Evolutionary conservation across 2,329 filamentous ascomycete genomes (phyloP).

Genomic region (Colletotrichum musicola): DNA sequence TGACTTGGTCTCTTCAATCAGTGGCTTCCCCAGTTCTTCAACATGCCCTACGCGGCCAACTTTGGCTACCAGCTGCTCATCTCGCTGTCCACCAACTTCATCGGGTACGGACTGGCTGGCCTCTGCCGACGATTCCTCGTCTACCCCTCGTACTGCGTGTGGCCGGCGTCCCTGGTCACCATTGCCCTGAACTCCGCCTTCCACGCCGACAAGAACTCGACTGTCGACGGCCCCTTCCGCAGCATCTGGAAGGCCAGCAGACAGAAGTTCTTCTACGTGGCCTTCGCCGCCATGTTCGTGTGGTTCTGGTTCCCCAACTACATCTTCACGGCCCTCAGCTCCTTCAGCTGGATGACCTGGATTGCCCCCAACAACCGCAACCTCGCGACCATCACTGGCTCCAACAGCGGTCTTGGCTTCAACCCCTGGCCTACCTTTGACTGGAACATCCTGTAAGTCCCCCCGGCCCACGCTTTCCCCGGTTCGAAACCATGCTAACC

Average conservation of each 20-base stretch:
- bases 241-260: slow-evolving; percentile 51
- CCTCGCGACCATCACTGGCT: slow-evolving; percentile 46
- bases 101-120: slow-evolving; percentile 62
- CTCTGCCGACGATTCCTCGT: slow-evolving; percentile 57
- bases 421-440: slow-evolving; percentile 48
- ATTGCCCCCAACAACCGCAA: slow-evolving; percentile 54
- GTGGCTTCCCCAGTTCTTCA: slow-evolving; percentile 55
- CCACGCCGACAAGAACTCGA: slow-evolving; percentile 50
- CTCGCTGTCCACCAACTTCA: slow-evolving; percentile 60
- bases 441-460: slow-evolving; percentile 44
- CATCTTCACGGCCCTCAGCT: slow-evolving; percentile 56
- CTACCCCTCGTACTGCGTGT: slow-evolving; percentile 60
- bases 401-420: slow-evolving; percentile 47
- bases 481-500: not conserved
- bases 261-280: slow-evolving; percentile 55
- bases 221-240: slow-evolving; percentile 48
- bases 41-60: slow-evolving; percentile 56
- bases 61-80: slow-evolving; percentile 60
- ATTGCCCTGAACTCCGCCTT: slow-evolving; percentile 58
- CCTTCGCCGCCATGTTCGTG: slow-evolving; percentile 58
- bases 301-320: slow-evolving; percentile 64
- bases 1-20: not conserved
- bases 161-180: slow-evolving; percentile 61
- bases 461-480: not conserved
- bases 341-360: slow-evolving; percentile 62